Conservation (phyloP, 1,139 yeast species). For the Debaryomycetaceae sp. region DNA sequence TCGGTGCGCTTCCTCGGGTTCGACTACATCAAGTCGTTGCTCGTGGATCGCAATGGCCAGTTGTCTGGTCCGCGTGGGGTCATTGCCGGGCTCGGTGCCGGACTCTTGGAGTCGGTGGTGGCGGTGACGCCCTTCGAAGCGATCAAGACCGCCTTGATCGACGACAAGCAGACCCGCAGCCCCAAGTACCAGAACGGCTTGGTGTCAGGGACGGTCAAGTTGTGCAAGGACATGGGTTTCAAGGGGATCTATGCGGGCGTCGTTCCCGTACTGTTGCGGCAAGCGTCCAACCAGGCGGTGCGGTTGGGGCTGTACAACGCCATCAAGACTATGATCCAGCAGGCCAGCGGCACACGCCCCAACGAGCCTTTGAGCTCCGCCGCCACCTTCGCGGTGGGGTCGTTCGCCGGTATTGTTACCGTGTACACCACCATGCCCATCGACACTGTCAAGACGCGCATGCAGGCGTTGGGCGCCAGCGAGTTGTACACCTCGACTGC, state of each 20-base stretch:
- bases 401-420: constrained; percentile 88
- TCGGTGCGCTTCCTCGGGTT: constrained; percentile 91
- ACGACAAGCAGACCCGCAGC: constrained; percentile 71
- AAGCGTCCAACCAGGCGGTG: constrained; percentile 93
- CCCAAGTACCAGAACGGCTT: constrained; percentile 77
- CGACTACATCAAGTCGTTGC: constrained; percentile 72
- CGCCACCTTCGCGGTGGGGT: constrained; percentile 85
- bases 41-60: constrained; percentile 82
- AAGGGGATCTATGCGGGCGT: constrained; percentile 85
- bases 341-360: constrained; percentile 58
- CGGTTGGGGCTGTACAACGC: constrained; percentile 90
- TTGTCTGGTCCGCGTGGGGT: constrained; percentile 88
- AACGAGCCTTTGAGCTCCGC: constrained; percentile 73
- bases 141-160: constrained; percentile 91
- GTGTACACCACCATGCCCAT: constrained; percentile 97
- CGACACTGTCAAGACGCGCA: constrained; percentile 94
- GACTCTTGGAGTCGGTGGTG: constrained; percentile 81
- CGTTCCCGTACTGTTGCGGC: constrained; percentile 89
- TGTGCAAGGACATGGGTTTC: constrained; percentile 74
- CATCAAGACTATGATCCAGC: constrained; percentile 77
- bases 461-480: constrained; percentile 88
- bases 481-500: constrained; percentile 67
- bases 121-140: constrained; percentile 98
- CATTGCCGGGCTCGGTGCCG: constrained; percentile 94
- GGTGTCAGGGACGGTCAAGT: constrained; percentile 55